Base-by-base conservation (phyloP, 2,329 filamentous ascomycete genomes). In the Cytospora paraplurivora region DNA sequence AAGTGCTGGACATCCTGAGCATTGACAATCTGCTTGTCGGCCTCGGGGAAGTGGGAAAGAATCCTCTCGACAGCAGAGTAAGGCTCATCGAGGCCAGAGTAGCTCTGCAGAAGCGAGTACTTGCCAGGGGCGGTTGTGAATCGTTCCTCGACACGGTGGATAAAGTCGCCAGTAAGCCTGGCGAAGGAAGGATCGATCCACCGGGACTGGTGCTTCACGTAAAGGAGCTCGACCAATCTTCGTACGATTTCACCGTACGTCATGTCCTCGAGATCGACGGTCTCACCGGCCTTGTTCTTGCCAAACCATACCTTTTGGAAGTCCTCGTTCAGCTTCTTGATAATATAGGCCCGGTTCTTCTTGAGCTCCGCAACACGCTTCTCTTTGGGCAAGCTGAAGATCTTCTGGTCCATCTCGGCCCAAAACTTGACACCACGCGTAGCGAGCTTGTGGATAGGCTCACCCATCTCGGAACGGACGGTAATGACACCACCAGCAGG, bases 391-490 rank as follows among this genome's bases (percentile, higher is more conserved):
- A 99, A 81, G 73, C 88, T 90, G 82, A 99, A 99, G 72, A 99
- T 98, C 79, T 96, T 97, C 77, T 96, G 87, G 73, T 99, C 95
- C 93, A 99, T 97, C 79, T 99, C 96, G 56, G 93, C 89, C 95
- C 95, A 99, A 82, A 99, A 97, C 61, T 87, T 82, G 55, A 99
- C 93, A 85, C 95, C 95, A 64, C 96, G 90, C 56, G 95, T 99
- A 17, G 95, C 96, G 65, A 99, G 86, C 82, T 99, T 99, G 82
- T 99, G 95, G 67, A 99, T 99, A 7, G 95, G 96, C 82, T 99
- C 95, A 53, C 95, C 96, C 96, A 99, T 99, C 79, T 99, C 95
- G 1, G 95, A 99, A 68, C 93, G 88, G 56, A 99, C 95, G 34
- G 95, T 99, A 71, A 99, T 94, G 67, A 99, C 88, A 75, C 95